Evolutionary conservation across 345 rosid genomes (phyloP), one percentile per base, ranked within the genome.

Genomic region (Linum trigynum): DNA sequence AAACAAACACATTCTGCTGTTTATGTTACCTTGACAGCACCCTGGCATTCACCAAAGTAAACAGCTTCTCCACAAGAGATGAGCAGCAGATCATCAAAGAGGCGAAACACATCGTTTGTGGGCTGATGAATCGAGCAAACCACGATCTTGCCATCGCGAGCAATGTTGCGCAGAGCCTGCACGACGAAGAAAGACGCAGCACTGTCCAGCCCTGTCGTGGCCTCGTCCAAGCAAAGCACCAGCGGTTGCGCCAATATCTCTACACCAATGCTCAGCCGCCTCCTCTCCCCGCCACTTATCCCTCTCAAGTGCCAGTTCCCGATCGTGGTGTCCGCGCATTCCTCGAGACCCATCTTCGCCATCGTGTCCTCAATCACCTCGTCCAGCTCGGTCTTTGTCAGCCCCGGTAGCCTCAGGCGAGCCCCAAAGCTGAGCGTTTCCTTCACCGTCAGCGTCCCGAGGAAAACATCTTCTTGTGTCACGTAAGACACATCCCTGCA

Each of bases 251-350:
- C 35, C 35, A 62, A 50, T 4, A 39, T 62, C 42, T 62, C 65
- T 3, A 62, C 48, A 6, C 48, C 65, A 62, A 62, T 62, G 65
- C 51, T 62, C 50, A 62, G 50, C 36, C 65, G 39, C 36, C 41
- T 62, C 50, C 16, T 62, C 65, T 62, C 65, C 50, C 65, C 65
- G 7, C 65, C 65, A 14, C 65, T 62, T 38, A 62, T 62, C 3
- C 65, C 65, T 62, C 65, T 39, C 35, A 40, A 41, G 40, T 62
- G 65, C 65, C 65, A 62, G 65, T 62, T 62, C 50, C 65, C 65
- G 7, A 62, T 62, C 36, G 41, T 5, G 17, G 35, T 41, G 16
- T 62, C 51, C 3, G 65, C 65, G 9, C 65, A 62, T 14, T 62
- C 65, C 5, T 39, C 48, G 2, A 62, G 65, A 41, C 65, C 65